Evolutionary conservation across 352 stramenopile genomes (phyloP).

Genomic region (Thalassiosira mediterranea): DNA sequence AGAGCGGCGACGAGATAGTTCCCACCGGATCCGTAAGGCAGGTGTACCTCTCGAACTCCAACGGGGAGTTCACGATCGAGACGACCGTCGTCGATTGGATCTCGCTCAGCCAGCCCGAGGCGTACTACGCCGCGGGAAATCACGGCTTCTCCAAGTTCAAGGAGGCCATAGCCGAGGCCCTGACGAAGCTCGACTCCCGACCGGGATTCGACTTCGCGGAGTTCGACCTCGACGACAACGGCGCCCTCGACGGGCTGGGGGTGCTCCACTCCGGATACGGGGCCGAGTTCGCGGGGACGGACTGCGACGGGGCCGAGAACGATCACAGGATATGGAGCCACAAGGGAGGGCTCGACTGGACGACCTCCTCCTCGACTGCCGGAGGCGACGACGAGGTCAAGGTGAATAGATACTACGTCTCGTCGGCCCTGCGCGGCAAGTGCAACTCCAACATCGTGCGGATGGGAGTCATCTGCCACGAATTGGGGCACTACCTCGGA

Average conservation of each 20-base stretch:
- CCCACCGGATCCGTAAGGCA: constrained; percentile 67
- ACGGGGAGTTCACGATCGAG: constrained; percentile 65
- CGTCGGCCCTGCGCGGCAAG: constrained; percentile 32
- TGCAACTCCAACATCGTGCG: constrained; percentile 50
- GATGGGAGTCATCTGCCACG: constrained; percentile 69
- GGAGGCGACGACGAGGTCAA: not conserved
- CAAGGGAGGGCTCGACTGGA: constrained; percentile 51
- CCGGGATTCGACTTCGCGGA: constrained; percentile 25
- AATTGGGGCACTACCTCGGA: constrained; percentile 67
- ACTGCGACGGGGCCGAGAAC: constrained; percentile 37
- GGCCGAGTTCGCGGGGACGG: constrained; percentile 56
- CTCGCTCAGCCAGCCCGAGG: constrained; percentile 57
- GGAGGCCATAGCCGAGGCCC: constrained; percentile 38
- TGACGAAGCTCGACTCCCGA: constrained; percentile 13
- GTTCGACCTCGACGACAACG: constrained; percentile 64
- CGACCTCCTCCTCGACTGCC: not conserved
- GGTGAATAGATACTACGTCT: constrained; percentile 47
- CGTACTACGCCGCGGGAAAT: constrained; percentile 60
- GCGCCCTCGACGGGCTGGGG: constrained; percentile 64
- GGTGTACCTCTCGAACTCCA: constrained; percentile 68
- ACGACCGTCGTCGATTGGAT: constrained; percentile 68
- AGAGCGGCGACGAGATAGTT: constrained; percentile 3
- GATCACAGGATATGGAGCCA: constrained; percentile 63
- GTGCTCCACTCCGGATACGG: constrained; percentile 69
- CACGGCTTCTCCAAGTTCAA: constrained; percentile 48